Evolutionary conservation across 257 asterid genomes (phyloP), one percentile per base, ranked within the genome.

Genomic region (Petunia secreta): DNA sequence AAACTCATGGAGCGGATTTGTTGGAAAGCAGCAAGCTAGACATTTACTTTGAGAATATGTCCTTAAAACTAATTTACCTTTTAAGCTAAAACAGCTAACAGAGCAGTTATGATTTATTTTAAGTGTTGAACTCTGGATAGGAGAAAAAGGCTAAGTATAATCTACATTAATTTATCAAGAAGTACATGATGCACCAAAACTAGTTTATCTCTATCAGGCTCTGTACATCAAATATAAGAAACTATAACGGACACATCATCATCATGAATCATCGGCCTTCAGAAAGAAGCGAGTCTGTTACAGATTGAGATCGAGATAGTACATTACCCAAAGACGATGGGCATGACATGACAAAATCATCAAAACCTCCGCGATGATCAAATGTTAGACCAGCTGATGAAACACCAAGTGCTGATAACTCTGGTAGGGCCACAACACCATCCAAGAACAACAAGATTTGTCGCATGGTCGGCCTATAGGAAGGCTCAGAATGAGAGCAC

Each of bases 381-480:
- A 84, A 87, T 2, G 82, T 80, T 6, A 82, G 34, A 1, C 86
- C 86, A 36, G 43, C 40, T 6, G 79, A 80, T 8, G 87, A 73
- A 57, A 80, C 66, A 1, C 87, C 87, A 4, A 82, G 46, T 41
- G 89, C 63, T 4, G 85, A 53, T 43, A 88, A 78, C 40, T 90
- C 88, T 8, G 97, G 97, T 69, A 87, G 25, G 1, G 82, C 86
- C 83, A 84, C 54, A 0, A 84, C 83, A 6, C 89, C 89, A 15
- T 88, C 90, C 82, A 91, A 82, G 75, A 83, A 89, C 78, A 86
- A 15, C 66, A 87, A 41, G 2, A 86, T 86, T 39, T 89, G 87
- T 41, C 88, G 82, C 92, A 88, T 90, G 1, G 84, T 79, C 2
- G 97, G 97, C 84, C 97, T 84, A 44, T 57, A 69, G 1, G 69